These are phyloP conservation scores for Cymbidium sinense DNA, from an alignment of 106 monocot genomes.

Conservation along the genomic window DNA sequence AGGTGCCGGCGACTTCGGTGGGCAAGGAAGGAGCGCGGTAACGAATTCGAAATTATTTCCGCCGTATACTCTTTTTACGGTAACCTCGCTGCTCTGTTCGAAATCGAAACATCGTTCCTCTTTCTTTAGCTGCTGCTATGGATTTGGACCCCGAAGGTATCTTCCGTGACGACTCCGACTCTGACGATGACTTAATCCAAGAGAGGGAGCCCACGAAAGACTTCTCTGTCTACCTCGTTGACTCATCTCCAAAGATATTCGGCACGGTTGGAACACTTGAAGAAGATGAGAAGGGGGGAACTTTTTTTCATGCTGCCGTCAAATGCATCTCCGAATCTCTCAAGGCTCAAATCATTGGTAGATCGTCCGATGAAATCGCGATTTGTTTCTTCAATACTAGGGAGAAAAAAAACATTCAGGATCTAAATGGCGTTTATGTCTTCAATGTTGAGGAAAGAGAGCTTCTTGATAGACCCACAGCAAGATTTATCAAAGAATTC, in stretches of 20 bases:
- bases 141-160: conserved; percentile 87
- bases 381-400: conserved; percentile 93
- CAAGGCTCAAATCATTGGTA: conserved; percentile 76
- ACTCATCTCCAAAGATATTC: conserved; percentile 93
- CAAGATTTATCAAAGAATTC: conserved; percentile 84
- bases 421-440: conserved; percentile 74
- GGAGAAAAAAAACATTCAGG: conserved; percentile 90
- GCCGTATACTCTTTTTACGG: not conserved
- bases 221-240: conserved; percentile 71
- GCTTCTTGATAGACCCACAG: conserved; percentile 77
- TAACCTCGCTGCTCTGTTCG: not conserved
- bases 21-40: too few relatives aligned
- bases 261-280: conserved; percentile 25
- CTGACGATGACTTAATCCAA: conserved; percentile 52
- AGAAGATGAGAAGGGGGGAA: conserved; percentile 45
- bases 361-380: conserved; percentile 79
- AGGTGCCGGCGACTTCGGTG: too few relatives aligned
- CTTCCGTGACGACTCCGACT: conserved; percentile 77
- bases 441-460: conserved; percentile 81
- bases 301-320: conserved; percentile 64
- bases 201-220: conserved; percentile 75
- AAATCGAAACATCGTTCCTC: not conserved
- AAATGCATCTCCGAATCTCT: conserved; percentile 50
- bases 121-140: conserved; percentile 21
- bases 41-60: not conserved